phyloP scores from a whole-genome alignment of 495 filamentous ascomycete genomes.

The Coniosporium apollinis region DNA sequence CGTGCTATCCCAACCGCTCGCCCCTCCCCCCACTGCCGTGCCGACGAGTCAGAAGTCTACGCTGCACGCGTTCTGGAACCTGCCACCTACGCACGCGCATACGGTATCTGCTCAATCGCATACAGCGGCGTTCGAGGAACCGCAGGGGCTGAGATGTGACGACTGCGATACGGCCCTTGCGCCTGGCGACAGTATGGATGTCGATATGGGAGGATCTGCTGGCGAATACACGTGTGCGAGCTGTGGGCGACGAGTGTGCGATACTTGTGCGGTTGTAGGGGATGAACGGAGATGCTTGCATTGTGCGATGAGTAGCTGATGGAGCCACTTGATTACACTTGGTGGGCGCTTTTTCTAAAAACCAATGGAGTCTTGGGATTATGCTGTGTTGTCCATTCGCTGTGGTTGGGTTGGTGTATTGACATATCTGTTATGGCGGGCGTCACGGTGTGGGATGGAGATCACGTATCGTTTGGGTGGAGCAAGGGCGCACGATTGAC shows the following conservation, averaged over 20 bases:
- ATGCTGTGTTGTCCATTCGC: too few species aligned
- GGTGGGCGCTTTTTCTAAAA: too few species aligned
- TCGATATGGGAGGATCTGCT: constrained; percentile 2
- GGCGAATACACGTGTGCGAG: constrained; percentile 1
- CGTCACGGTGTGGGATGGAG: too few species aligned
- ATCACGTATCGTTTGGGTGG: too few species aligned
- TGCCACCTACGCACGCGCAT: constrained; percentile 5
- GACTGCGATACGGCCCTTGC: constrained; percentile 19
- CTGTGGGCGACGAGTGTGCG: constrained; percentile 11
- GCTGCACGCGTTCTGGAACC: constrained; percentile 23
- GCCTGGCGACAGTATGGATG: constrained; percentile 14
- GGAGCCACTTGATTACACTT: too few species aligned
- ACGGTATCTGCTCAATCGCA: neutral
- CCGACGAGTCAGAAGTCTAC: constrained; percentile 14
- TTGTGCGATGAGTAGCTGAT: constrained; percentile 4
- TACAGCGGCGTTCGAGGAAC: neutral
- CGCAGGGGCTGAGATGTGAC: constrained; percentile 13
- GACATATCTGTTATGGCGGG: too few species aligned
- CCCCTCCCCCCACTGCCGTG: neutral
- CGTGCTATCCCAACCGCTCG: constrained; percentile 4
- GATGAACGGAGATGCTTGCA: constrained; percentile 8
- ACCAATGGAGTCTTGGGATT: too few species aligned
- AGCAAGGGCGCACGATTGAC: too few species aligned
- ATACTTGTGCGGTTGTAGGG: constrained; percentile 7
- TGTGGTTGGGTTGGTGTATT: too few species aligned